These are phyloP conservation scores for Acanthamoeba healyi DNA, from an alignment of 208 protist species.

Conservation along the genomic window DNA sequence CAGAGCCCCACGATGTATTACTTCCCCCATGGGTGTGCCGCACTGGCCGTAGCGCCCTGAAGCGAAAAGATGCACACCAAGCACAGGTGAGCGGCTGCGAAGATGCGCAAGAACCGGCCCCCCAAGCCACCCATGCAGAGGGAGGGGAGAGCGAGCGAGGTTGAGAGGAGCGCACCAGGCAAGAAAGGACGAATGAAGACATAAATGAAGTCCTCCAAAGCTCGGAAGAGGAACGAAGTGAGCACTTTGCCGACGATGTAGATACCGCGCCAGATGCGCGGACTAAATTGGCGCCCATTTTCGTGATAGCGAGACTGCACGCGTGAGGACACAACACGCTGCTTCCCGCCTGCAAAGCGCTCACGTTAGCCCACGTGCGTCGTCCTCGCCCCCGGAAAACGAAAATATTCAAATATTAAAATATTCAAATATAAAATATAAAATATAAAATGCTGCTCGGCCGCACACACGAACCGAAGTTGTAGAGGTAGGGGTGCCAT, in stretches of 20 bases:
- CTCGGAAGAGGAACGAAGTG: background rate
- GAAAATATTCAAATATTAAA: background rate
- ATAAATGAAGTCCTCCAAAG: conserved; percentile 32
- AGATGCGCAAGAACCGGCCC: no score
- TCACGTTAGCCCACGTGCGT: background rate
- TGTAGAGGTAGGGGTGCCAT: background rate
- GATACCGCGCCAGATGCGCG: background rate
- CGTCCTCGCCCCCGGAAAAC: background rate
- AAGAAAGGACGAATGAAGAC: background rate
- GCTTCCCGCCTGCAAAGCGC: background rate
- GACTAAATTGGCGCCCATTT: background rate
- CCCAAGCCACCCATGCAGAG: no score
- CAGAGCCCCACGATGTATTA: background rate
- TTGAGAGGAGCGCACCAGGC: background rate
- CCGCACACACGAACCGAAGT: background rate
- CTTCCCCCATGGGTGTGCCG: background rate
- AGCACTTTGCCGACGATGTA: conserved; percentile 10
- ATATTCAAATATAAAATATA: no score
- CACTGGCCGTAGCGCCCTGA: background rate
- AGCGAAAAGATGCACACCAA: no score
- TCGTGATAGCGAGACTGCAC: background rate
- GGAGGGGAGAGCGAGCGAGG: no score
- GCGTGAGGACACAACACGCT: background rate
- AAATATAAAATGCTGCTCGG: no score
- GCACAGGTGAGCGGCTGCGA: no score